Base-by-base conservation (phyloP, 352 stramenopile species). In the Pythium guiyangense region DNA sequence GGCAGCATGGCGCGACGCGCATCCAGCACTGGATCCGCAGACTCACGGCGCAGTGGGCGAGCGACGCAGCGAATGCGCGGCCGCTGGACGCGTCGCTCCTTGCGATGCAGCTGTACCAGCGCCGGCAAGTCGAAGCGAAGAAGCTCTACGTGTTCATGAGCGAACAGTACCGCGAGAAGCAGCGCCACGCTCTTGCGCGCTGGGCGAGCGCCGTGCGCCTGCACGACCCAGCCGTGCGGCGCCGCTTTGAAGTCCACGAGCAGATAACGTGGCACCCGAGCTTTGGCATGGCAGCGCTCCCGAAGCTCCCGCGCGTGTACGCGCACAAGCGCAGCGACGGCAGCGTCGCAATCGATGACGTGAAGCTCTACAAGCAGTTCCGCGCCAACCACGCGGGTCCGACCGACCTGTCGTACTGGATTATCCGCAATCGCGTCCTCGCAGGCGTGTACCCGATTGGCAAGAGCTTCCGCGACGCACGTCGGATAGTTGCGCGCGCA, bases 371-470 rank as follows among this genome's bases (percentile, higher is more conserved):
- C 62, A 78, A 80, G 45, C 67, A 86, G 50, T 94, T 94, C 48
- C 70, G 74, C n/a, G 63, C 66, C 9, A 81, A 75, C 52, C 79
- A 92, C 58, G 62, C 67, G 0, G 81, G 85, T 0, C 83, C 83
- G 8, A 88, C 79, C 0, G 79, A 88, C 54, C 66, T 67, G 48
- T 90, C 79, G 31, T 90, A 85, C 55, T 92, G 83, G 85, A 59
- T 91, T 53, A 55, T 92, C 37, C 77, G 76, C 40, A 55, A 61
- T 31, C 70, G 74, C 11, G 59, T 92, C 34, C 70, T 92, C 14
- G 61, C 74, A 25, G 81, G 83, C 9, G 60, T 63, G 6, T 90
- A 85, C 54, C 84, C 84, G 2, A 35, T 68, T 0, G 79, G 80
- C 14, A 47, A 60, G 50, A 72, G 75, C 14, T 84, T 84, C 15